Percentiles rank a stretch among this genome's conserved stretches.
phyloP scores from a whole-genome alignment of 2,329 filamentous ascomycete genomes.

The Pseudocercospora pini-densiflorae region DNA sequence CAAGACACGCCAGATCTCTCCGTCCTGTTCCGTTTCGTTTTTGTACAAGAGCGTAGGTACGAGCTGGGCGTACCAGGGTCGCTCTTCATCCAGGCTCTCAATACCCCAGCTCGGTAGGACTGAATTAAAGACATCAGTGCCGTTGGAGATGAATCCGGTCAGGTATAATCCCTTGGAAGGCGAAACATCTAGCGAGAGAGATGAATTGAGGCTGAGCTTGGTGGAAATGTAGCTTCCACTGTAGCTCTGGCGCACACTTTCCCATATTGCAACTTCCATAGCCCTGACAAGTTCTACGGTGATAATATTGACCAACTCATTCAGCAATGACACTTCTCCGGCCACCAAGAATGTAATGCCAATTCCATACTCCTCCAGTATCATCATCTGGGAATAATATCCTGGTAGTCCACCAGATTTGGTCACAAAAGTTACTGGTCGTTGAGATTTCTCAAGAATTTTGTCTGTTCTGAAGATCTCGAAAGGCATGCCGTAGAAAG shows the following conservation, averaged over 20 bases:
- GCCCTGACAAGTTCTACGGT: slow-evolving; percentile 38
- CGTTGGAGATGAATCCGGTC: slow-evolving; percentile 33
- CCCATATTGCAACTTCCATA: slow-evolving; percentile 39
- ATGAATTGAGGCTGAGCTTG: slow-evolving; percentile 30
- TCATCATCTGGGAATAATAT: slow-evolving; percentile 47
- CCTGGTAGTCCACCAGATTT: slow-evolving; percentile 51
- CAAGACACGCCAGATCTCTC: slow-evolving; percentile 37
- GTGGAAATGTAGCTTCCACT: slow-evolving; percentile 25
- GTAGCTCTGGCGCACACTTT: slow-evolving; percentile 23
- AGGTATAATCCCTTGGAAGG: slow-evolving; percentile 30
- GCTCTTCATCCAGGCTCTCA: neutral
- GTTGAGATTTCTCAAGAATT: slow-evolving; percentile 42
- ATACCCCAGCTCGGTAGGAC: neutral
- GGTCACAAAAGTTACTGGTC: slow-evolving; percentile 51
- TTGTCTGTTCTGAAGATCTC: slow-evolving; percentile 51
- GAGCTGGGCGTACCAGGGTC: slow-evolving; percentile 32
- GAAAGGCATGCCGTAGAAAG: slow-evolving; percentile 54
- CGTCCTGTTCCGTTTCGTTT: slow-evolving; percentile 30
- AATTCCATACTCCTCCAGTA: slow-evolving; percentile 51
- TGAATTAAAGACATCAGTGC: slow-evolving; percentile 30
- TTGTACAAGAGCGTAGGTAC: slow-evolving; percentile 36
- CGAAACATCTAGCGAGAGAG: slow-evolving; percentile 25
- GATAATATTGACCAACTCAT: slow-evolving; percentile 34
- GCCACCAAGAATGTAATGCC: slow-evolving; percentile 48
- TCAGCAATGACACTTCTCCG: slow-evolving; percentile 25